Evolutionary conservation across 768 basidiomycete species (phyloP), one percentile per base, ranked within the genome.

Genomic region (Agaricus subrufescens): DNA sequence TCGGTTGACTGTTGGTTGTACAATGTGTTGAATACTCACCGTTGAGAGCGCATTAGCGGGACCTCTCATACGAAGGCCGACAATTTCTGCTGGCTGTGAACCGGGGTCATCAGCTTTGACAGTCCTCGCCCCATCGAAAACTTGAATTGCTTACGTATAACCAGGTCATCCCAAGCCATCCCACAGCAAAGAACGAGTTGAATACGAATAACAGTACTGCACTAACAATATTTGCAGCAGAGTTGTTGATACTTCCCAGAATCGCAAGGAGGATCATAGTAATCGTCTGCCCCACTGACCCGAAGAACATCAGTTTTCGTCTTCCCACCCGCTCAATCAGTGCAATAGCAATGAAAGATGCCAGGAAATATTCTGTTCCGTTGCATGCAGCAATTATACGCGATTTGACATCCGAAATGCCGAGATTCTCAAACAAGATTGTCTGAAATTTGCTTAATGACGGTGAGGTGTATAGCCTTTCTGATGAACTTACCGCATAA

Each of bases 141-240:
- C 37, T 7, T 38, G 37, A 38, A 15, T 42, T 19, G 72, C 81
- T 63, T 58, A 83, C 82, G 61, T 84, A 86, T 57, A 87, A 71
- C 84, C 85, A 87, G 1, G 86, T 84, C 79, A 86, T 84, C 15
- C 85, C 83, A 42, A 87, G 66, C 85, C 85, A 88, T 0, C 85
- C 85, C 52, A 85, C 68, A 0, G 84, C 84, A 63, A 88, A 88
- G 71, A 84, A 82, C 14, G 81, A 81, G 66, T 86, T 86, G 75
- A 85, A 87, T n/a, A 85, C 77, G 65, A 88, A 87, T 1, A 87
- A 67, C 2, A 85, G 63, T 37, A 86, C 73, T 0, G 80, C 73
- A 27, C 83, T 81, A 14, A 77, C 72, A 44, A 82, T 69, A 52
- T 81, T 80, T 3, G 80, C 69, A 0, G 73, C 78, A 9, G 68